These are phyloP conservation scores for Aschersonia sp. DNA, from an alignment of 2,329 filamentous ascomycete genomes.

Conservation along the genomic window DNA sequence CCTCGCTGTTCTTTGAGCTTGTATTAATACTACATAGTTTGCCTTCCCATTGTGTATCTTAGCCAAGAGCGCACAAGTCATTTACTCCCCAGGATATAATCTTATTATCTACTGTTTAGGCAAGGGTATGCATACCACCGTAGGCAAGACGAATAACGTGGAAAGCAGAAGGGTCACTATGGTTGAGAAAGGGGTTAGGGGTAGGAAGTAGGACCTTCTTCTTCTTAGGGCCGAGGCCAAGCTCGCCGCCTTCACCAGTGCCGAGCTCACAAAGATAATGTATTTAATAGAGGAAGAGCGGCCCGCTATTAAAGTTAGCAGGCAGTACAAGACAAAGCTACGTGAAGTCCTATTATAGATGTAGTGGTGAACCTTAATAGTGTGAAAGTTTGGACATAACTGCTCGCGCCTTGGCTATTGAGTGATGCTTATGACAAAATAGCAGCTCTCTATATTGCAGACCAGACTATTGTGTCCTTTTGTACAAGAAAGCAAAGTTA, in stretches of 20 bases:
- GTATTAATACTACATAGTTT: slow-evolving; percentile 42
- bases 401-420: too few species aligned
- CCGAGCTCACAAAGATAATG: not conserved
- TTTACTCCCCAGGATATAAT: slow-evolving; percentile 83
- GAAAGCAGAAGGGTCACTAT: slow-evolving; percentile 43
- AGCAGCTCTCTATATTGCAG: too few species aligned
- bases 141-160: slow-evolving; percentile 63
- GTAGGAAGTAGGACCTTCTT: slow-evolving; percentile 1
- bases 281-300: too few species aligned
- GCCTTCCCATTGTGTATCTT: slow-evolving; percentile 57
- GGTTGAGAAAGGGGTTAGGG: slow-evolving; percentile 62
- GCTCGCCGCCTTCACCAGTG: slow-evolving; percentile 58
- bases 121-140: slow-evolving; percentile 71
- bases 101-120: slow-evolving; percentile 65
- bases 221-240: slow-evolving; percentile 57
- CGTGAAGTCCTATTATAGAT: too few species aligned
- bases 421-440: too few species aligned
- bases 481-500: too few species aligned
- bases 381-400: too few species aligned
- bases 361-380: too few species aligned
- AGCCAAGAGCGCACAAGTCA: slow-evolving; percentile 67
- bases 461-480: too few species aligned
- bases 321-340: too few species aligned
- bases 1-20: slow-evolving; percentile 33
- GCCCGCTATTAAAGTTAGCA: too few species aligned